Evolutionary conservation across 176 grass and related monocot genomes (phyloP).

Genomic region (Chrysopogon serrulatus): DNA sequence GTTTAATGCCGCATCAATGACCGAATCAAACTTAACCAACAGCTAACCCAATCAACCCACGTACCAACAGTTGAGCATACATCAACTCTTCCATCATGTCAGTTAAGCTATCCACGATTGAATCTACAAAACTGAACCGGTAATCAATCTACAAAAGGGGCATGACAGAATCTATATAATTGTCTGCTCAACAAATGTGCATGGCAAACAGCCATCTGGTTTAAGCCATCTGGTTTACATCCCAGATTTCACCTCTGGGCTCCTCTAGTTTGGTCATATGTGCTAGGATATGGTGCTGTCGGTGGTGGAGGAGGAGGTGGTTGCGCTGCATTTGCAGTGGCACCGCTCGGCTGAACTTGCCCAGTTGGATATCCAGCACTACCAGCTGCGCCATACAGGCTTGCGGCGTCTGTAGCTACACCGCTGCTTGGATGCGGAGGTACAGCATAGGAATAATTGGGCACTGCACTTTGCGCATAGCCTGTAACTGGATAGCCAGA

Average conservation of each 20-base stretch:
- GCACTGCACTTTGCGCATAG: conserved; percentile 29
- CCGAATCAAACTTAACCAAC: neutral
- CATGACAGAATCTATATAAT: neutral
- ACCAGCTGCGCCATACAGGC: neutral
- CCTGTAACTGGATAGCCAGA: conserved; percentile 47
- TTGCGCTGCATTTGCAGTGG: conserved; percentile 8
- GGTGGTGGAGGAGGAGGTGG: neutral
- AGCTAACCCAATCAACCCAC: neutral
- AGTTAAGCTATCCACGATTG: neutral
- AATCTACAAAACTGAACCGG: conserved; percentile 16
- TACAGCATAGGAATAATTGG: conserved; percentile 36
- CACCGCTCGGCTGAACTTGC: conserved; percentile 20
- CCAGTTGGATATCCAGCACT: conserved; percentile 37
- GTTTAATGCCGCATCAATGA: neutral
- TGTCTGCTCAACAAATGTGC: neutral
- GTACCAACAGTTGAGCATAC: neutral
- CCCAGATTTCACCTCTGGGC: conserved; percentile 31
- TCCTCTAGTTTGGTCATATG: conserved; percentile 14
- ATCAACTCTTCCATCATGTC: neutral
- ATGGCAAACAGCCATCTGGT: conserved; percentile 5
- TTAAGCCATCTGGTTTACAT: conserved; percentile 12
- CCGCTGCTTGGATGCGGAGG: conserved; percentile 28
- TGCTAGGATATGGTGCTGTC: neutral
- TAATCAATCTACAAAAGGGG: conserved; percentile 8
- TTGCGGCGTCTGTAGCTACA: conserved; percentile 16